Evolutionary conservation across 179 eudicot species (phyloP).

Genomic region (Spergularia azorica): DNA sequence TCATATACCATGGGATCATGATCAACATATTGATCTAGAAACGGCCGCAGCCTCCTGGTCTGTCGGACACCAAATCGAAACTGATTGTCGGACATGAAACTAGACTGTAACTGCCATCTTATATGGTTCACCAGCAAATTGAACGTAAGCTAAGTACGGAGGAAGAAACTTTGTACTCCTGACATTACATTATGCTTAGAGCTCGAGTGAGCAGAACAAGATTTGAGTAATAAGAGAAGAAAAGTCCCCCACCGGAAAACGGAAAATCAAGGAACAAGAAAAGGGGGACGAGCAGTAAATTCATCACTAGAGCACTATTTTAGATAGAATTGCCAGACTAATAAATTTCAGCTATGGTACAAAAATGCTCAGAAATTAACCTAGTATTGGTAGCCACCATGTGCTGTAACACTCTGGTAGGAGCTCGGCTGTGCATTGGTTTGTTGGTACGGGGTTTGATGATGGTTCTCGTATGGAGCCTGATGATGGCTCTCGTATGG

Average conservation of each 20-base stretch:
- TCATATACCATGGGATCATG: too few species aligned
- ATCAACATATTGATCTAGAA: too few species aligned
- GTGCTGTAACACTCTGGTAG: slow-evolving; percentile 36
- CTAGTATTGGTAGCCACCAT: slow-evolving; percentile 46
- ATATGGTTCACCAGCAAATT: too few species aligned
- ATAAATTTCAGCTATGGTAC: slow-evolving; percentile 35
- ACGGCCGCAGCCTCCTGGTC: too few species aligned
- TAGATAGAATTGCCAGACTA: slow-evolving; percentile 14
- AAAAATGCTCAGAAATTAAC: slow-evolving; percentile 33
- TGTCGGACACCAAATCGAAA: too few species aligned
- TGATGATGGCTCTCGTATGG: slow-evolving; percentile 7
- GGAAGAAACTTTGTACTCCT: slow-evolving; percentile 15
- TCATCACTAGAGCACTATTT: slow-evolving; percentile 22
- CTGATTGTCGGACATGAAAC: too few species aligned
- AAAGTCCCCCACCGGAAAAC: slow-evolving; percentile 5
- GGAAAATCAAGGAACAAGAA: background rate
- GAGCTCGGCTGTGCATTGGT: slow-evolving; percentile 32
- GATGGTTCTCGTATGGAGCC: slow-evolving; percentile 29
- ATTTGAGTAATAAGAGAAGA: background rate
- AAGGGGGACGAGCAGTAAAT: background rate
- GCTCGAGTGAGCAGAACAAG: slow-evolving; percentile 13
- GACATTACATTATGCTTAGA: slow-evolving; percentile 34
- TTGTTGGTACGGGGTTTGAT: slow-evolving; percentile 29
- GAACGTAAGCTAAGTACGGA: slow-evolving; percentile 8
- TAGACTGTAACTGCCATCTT: too few species aligned